Evolutionary conservation across 2,329 filamentous ascomycete genomes (phyloP).

Genomic region (Neospermospora avenae): DNA sequence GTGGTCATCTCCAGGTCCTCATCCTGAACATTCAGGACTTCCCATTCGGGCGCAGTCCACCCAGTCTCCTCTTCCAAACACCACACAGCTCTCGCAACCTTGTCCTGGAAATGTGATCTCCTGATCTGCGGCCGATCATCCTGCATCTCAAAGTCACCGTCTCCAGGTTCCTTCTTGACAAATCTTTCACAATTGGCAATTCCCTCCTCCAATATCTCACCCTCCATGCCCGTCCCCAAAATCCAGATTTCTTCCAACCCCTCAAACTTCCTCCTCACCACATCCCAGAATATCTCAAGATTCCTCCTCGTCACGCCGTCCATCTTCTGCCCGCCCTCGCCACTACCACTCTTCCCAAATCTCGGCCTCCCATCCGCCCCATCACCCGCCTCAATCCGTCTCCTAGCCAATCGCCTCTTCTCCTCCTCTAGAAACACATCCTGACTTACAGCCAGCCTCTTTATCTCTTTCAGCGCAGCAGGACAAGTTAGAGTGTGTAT

Average conservation of each 20-base stretch:
- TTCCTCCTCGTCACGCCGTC: slow-evolving; percentile 3
- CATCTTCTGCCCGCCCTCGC: not conserved
- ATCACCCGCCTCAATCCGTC: not conserved
- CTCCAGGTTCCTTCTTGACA: not conserved
- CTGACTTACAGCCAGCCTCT: slow-evolving; percentile 16
- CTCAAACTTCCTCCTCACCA: slow-evolving; percentile 15
- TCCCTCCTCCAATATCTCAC: not conserved
- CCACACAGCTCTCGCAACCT: slow-evolving; percentile 11
- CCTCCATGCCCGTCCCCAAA: slow-evolving; percentile 3
- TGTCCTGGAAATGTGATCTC: slow-evolving; percentile 7
- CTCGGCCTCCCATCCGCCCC: not conserved
- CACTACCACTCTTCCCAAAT: not conserved
- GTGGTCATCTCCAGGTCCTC: not conserved
- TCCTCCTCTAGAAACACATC: slow-evolving; percentile 14
- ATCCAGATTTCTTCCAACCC: slow-evolving; percentile 17
- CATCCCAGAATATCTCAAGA: slow-evolving; percentile 22
- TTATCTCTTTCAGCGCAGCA: not conserved
- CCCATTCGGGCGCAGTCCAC: slow-evolving; percentile 18
- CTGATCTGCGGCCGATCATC: not conserved
- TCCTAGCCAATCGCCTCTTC: not conserved
- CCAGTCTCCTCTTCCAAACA: slow-evolving; percentile 7
- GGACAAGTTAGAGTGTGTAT: slow-evolving; percentile 1
- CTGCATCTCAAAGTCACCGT: not conserved
- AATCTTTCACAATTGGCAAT: not conserved
- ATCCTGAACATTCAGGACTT: not conserved